phyloP scores from a whole-genome alignment of 768 basidiomycete genomes.

The Ramaria rubella region DNA sequence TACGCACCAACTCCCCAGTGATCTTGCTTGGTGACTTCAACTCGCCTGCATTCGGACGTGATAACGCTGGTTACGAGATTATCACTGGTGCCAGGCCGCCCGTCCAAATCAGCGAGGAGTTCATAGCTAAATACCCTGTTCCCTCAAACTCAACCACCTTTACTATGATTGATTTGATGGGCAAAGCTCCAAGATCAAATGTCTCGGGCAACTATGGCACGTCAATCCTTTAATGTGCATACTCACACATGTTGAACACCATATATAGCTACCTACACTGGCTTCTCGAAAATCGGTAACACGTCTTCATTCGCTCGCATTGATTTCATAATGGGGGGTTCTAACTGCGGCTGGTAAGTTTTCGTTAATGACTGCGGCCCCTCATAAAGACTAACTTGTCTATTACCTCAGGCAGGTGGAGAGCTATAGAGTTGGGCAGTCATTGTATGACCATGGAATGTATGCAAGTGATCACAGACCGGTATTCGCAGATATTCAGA shows the following conservation, averaged over 20 bases:
- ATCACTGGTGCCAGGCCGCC: constrained; percentile 37
- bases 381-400: background rate
- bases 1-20: constrained; percentile 33
- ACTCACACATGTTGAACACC: background rate
- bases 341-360: constrained; percentile 38
- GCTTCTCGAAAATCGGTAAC: constrained; percentile 38
- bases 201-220: constrained; percentile 37
- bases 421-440: constrained; percentile 34
- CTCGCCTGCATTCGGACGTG: constrained; percentile 37
- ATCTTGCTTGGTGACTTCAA: constrained; percentile 53
- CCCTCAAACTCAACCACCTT: constrained; percentile 29
- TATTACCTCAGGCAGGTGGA: constrained; percentile 28
- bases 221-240: background rate
- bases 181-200: constrained; percentile 31
- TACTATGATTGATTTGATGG: constrained; percentile 40
- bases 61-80: constrained; percentile 46
- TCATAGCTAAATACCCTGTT: constrained; percentile 36
- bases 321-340: constrained; percentile 49
- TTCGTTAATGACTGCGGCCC: background rate
- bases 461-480: constrained; percentile 53
- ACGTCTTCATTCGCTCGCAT: constrained; percentile 35
- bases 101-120: constrained; percentile 36
- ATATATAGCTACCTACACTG: constrained; percentile 40
- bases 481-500: constrained; percentile 38
- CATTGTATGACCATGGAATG: constrained; percentile 44